A percentile compares a stretch with the other conserved stretches of the same genome.
Conservation (phyloP, 768 basidiomycete genomes). For the Phylloporus rhodoxanthus region DNA sequence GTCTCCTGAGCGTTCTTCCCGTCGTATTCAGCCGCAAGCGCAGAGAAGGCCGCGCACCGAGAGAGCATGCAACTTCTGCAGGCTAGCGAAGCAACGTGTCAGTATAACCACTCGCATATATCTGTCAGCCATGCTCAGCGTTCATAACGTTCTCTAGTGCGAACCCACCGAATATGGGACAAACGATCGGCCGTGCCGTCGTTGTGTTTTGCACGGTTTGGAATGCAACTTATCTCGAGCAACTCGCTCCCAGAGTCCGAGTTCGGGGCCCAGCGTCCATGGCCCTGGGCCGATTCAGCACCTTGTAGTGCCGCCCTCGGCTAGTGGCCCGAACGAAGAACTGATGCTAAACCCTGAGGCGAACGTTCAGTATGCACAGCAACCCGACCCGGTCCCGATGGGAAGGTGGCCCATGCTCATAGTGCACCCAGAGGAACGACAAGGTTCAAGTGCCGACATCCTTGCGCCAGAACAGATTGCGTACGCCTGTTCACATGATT, state of each 20-base stretch:
- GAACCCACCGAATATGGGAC: conserved; percentile 12
- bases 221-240: conserved; percentile 11
- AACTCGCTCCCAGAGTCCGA: conserved; percentile 22
- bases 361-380: conserved; percentile 5
- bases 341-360: conserved; percentile 1
- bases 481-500: conserved; percentile 10
- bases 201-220: conserved; percentile 13
- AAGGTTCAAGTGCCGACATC: not conserved
- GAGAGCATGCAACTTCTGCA: conserved; percentile 19
- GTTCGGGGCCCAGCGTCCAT: conserved; percentile 6
- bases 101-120: conserved; percentile 1
- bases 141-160: conserved; percentile 20
- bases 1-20: conserved; percentile 7
- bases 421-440: conserved; percentile 5
- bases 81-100: conserved; percentile 16
- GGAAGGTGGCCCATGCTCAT: conserved; percentile 1
- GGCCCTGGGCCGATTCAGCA: conserved; percentile 6
- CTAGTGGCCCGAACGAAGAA: conserved; percentile 7
- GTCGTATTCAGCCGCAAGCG: conserved; percentile 3
- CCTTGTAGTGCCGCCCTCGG: not conserved
- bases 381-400: conserved; percentile 1
- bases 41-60: conserved; percentile 12
- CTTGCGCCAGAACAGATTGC: not conserved
- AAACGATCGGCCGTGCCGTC: conserved; percentile 17
- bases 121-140: conserved; percentile 1